Evolutionary conservation across 2,329 filamentous ascomycete genomes (phyloP).

Genomic region (Pyricularia sp.): DNA sequence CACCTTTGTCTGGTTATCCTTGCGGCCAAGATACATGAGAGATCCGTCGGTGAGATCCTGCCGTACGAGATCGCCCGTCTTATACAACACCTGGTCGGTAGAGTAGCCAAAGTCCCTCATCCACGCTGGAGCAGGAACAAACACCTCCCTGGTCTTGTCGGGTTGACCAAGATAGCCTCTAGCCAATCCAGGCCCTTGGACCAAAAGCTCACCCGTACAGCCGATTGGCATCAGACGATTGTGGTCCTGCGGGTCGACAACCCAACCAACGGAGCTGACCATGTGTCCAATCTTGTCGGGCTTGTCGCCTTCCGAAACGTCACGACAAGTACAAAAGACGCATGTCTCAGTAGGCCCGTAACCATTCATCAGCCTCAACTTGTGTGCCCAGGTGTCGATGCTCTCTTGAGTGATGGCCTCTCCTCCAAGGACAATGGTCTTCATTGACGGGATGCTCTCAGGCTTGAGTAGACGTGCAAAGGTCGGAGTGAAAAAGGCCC

Average conservation of each 20-base stretch:
- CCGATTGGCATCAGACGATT: constrained; percentile 9
- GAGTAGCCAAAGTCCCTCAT: constrained; percentile 8
- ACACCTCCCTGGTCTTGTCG: not conserved
- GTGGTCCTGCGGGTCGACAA: constrained; percentile 8
- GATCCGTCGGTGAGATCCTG: not conserved
- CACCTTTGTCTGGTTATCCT: constrained; percentile 4
- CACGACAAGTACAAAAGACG: not conserved
- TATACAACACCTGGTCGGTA: constrained; percentile 10
- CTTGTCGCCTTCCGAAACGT: constrained; percentile 1
- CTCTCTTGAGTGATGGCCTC: constrained; percentile 23
- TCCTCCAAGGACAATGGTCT: constrained; percentile 47
- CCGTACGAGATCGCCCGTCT: constrained; percentile 8
- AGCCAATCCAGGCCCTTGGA: constrained; percentile 34
- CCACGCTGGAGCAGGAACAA: not conserved
- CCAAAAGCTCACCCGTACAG: constrained; percentile 26
- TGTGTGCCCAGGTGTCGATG: not conserved
- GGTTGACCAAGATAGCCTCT: constrained; percentile 29
- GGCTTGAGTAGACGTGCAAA: constrained; percentile 9
- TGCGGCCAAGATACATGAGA: not conserved
- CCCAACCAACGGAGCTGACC: constrained; percentile 10
- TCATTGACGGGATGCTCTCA: constrained; percentile 4
- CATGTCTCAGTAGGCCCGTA: constrained; percentile 49
- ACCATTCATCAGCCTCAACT: constrained; percentile 11
- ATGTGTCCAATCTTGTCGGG: constrained; percentile 13
- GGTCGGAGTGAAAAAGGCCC: constrained; percentile 44